Evolutionary conservation across 169 alveolate genomes (phyloP).

Genomic region (Plasmodium blacklocki): DNA sequence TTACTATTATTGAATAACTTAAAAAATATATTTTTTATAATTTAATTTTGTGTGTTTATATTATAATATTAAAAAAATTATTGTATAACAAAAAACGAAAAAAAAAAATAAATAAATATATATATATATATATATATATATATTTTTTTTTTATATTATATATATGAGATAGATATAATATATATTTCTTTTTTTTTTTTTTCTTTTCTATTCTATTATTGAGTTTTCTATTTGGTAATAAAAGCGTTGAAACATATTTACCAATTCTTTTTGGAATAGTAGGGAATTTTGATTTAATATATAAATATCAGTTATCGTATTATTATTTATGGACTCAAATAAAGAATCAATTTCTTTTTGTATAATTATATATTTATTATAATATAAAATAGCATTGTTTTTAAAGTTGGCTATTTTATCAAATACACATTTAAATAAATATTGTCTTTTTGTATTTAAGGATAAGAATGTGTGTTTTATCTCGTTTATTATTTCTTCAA

Average conservation of each 20-base stretch:
- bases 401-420: conserved; percentile 28
- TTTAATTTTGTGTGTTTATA: too few species aligned
- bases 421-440: conserved; percentile 23
- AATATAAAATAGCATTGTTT: conserved; percentile 14
- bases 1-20: too few species aligned
- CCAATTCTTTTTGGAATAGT: conserved; percentile 40
- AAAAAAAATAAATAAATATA: background rate
- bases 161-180: background rate
- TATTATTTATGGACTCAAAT: conserved; percentile 25
- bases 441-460: conserved; percentile 38
- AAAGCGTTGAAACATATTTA: conserved; percentile 42
- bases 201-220: background rate
- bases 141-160: too few species aligned
- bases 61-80: too few species aligned
- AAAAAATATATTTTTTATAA: too few species aligned
- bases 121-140: background rate
- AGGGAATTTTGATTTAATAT: conserved; percentile 30
- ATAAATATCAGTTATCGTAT: conserved; percentile 36
- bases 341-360: conserved; percentile 42
- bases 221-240: conserved; percentile 27
- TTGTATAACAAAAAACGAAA: too few species aligned
- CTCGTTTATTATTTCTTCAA: conserved; percentile 36
- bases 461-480: conserved; percentile 23
- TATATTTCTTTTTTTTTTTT: background rate
- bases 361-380: conserved; percentile 32